Evolutionary conservation across 805 yeast genomes (phyloP).

Genomic region (Priceomyces melissophilus): DNA sequence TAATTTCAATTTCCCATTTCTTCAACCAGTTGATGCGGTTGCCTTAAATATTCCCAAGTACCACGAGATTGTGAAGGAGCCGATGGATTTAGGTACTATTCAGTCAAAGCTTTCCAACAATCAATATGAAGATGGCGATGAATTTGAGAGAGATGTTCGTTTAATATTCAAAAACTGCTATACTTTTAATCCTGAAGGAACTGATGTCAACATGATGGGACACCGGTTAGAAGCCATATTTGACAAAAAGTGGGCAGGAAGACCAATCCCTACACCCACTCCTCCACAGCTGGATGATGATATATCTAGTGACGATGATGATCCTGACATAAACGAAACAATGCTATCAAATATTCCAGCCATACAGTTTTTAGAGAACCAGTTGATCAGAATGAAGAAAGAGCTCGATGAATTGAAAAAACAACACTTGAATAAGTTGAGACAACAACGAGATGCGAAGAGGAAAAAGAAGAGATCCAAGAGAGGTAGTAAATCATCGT

Average conservation of each 20-base stretch:
- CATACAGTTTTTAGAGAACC: constrained; percentile 83
- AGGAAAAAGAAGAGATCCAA: constrained; percentile 40
- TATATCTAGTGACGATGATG: constrained; percentile 38
- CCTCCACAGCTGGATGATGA: constrained; percentile 49
- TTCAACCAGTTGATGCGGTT: constrained; percentile 93
- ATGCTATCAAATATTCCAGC: constrained; percentile 78
- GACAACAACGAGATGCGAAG: constrained; percentile 58
- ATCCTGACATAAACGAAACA: constrained; percentile 52
- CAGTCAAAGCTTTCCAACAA: constrained; percentile 78
- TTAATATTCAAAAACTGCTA: constrained; percentile 88
- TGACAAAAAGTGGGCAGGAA: constrained; percentile 81
- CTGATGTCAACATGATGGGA: constrained; percentile 95
- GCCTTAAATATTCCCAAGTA: constrained; percentile 91
- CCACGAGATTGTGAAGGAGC: constrained; percentile 78
- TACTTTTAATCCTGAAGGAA: constrained; percentile 92
- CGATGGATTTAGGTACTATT: constrained; percentile 92
- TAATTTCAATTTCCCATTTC: constrained; percentile 81
- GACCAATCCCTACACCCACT: constrained; percentile 60
- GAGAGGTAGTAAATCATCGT: constrained; percentile 29
- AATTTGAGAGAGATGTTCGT: constrained; percentile 78
- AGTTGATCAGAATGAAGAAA: constrained; percentile 77
- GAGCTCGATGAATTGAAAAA: constrained; percentile 81
- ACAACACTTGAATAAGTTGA: constrained; percentile 65
- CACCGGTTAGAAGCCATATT: constrained; percentile 84
- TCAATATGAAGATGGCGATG: constrained; percentile 84